Conservation (phyloP, 176 grass and related monocot species). For the Carex littledalei region DNA sequence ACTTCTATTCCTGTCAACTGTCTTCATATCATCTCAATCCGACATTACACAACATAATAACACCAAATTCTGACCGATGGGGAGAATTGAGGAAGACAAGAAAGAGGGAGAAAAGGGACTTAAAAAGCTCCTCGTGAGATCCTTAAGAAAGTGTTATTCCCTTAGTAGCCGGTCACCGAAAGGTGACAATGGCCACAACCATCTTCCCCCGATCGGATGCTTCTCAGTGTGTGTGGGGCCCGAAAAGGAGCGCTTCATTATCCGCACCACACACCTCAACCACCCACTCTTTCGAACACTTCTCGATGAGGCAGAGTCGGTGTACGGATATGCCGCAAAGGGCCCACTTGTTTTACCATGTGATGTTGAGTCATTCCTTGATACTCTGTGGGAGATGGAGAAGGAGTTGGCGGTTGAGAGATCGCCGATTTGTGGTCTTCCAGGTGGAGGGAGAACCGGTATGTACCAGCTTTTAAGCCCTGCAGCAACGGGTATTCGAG, state of each 20-base stretch:
- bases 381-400: slow-evolving; percentile 61
- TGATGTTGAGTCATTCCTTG: slow-evolving; percentile 52
- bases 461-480: slow-evolving; percentile 47
- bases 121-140: slow-evolving; percentile 45
- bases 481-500: neutral
- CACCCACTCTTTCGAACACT: slow-evolving; percentile 52
- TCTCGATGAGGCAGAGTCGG: slow-evolving; percentile 67
- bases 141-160: too few species aligned
- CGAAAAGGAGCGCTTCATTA: slow-evolving; percentile 58
- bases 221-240: slow-evolving; percentile 74
- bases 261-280: slow-evolving; percentile 54
- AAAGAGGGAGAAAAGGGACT: slow-evolving; percentile 15
- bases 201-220: slow-evolving; percentile 41
- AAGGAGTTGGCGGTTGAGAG: neutral
- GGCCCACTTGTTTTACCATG: slow-evolving; percentile 69
- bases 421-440: slow-evolving; percentile 40
- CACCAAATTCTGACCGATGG: neutral
- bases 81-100: slow-evolving; percentile 13
- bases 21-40: neutral
- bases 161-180: neutral
- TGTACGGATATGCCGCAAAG: slow-evolving; percentile 49
- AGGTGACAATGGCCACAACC: neutral
- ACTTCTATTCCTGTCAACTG: neutral
- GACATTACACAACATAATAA: neutral
- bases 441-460: neutral